Percentiles rank a stretch among this genome's conserved stretches.
phyloP scores from a whole-genome alignment of 2,329 filamentous ascomycete genomes.

The Aspergillus jensenii region DNA sequence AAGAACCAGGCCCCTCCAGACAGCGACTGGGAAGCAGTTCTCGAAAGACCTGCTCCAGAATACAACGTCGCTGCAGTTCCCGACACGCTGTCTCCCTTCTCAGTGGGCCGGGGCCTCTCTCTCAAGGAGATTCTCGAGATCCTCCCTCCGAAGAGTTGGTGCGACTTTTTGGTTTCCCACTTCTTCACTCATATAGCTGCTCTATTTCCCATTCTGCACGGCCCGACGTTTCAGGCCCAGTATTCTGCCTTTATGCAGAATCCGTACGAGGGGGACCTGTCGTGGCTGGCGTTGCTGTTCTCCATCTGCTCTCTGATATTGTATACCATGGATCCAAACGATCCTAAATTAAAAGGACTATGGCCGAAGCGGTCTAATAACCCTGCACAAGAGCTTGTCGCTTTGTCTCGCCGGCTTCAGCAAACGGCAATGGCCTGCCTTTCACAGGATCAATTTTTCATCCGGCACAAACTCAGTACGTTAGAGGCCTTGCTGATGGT shows the following conservation, averaged over 20 bases:
- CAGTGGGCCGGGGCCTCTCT: background rate
- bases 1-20: background rate
- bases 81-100: too few species aligned
- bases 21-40: background rate
- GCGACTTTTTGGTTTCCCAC: slow-evolving; percentile 3
- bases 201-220: slow-evolving; percentile 6
- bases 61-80: too few species aligned
- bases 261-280: slow-evolving; percentile 19
- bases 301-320: slow-evolving; percentile 25
- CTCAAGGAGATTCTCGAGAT: slow-evolving; percentile 13
- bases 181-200: background rate
- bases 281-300: slow-evolving; percentile 32
- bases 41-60: background rate
- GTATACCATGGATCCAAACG: slow-evolving; percentile 21
- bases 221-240: slow-evolving; percentile 5
- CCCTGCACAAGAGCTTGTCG: background rate
- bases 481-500: slow-evolving; percentile 32
- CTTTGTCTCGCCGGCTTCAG: slow-evolving; percentile 4
- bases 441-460: slow-evolving; percentile 29
- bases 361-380: slow-evolving; percentile 4
- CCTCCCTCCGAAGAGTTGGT: background rate
- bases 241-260: slow-evolving; percentile 6
- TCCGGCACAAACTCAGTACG: slow-evolving; percentile 28
- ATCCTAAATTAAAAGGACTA: slow-evolving; percentile 21
- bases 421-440: slow-evolving; percentile 27